These are phyloP conservation scores for Rhodotorula taiwanensis DNA, from an alignment of 768 basidiomycete genomes.

Conservation along the genomic window DNA sequence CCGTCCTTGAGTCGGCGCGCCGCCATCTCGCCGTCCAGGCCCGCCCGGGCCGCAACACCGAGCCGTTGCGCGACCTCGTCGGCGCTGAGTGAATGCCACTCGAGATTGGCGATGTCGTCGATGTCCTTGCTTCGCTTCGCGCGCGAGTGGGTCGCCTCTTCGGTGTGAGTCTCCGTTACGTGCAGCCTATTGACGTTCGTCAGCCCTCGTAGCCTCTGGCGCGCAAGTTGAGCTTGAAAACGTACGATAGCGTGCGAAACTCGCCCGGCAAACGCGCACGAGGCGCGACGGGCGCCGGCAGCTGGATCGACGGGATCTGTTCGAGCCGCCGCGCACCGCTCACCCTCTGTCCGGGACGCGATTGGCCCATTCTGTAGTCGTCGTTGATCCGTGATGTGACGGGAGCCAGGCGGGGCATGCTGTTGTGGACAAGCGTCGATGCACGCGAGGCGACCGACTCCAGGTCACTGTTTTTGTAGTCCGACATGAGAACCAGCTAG, in stretches of 20 bases:
- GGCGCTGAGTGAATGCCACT: slow-evolving; percentile 51
- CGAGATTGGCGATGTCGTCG: slow-evolving; percentile 47
- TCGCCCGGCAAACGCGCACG: slow-evolving; percentile 24
- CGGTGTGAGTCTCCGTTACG: not conserved
- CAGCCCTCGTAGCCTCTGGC: not conserved
- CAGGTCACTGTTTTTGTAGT: not conserved
- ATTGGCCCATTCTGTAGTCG: too few species aligned
- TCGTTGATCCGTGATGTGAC: too few species aligned
- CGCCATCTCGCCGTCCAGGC: slow-evolving; percentile 53
- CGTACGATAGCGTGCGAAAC: slow-evolving; percentile 50
- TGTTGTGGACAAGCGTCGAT: not conserved
- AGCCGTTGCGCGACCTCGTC: slow-evolving; percentile 51
- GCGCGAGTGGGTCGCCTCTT: slow-evolving; percentile 14
- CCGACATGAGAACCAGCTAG: too few species aligned
- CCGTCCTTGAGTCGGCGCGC: slow-evolving; percentile 52
- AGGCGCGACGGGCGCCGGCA: not conserved
- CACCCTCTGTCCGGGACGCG: too few species aligned
- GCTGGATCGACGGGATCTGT: not conserved
- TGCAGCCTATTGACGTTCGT: slow-evolving; percentile 40
- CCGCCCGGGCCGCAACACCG: slow-evolving; percentile 49
- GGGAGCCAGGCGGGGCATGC: not conserved
- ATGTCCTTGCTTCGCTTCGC: not conserved
- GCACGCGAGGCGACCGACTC: not conserved
- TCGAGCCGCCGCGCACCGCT: not conserved
- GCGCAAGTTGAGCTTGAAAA: slow-evolving; percentile 14